phyloP scores from a whole-genome alignment of 1,284 basidiomycete genomes.

The Rhodotorula sp. region DNA sequence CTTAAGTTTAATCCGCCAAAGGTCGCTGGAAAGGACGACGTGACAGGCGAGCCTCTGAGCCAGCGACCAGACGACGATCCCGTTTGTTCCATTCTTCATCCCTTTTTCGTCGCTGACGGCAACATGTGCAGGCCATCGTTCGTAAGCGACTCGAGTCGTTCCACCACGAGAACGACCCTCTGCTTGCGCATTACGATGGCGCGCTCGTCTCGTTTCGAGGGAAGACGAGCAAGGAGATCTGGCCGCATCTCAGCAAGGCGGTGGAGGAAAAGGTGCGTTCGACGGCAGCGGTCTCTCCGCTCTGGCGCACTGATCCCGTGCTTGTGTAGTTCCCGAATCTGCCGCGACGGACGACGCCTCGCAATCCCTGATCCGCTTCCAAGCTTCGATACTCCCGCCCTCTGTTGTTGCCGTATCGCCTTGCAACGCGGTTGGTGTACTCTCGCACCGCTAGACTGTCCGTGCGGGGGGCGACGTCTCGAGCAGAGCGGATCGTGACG shows the following conservation, averaged over 20 bases:
- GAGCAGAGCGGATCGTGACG: too few species aligned
- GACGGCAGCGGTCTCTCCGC: too few species aligned
- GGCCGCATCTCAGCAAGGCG: conserved; percentile 70
- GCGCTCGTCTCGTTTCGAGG: conserved; percentile 63
- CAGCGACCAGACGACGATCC: conserved; percentile 92
- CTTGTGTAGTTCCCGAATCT: conserved; percentile 7
- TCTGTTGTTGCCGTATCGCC: too few species aligned
- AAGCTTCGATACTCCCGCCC: too few species aligned
- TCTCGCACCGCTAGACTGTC: too few species aligned
- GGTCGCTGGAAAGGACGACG: conserved; percentile 80
- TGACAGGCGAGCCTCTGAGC: conserved; percentile 75
- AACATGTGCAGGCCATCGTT: conserved; percentile 67
- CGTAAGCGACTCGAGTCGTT: conserved; percentile 75
- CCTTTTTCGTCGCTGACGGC: background rate
- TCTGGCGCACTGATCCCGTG: background rate
- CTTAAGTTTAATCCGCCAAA: conserved; percentile 70
- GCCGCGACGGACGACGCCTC: background rate
- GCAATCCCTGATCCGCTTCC: too few species aligned
- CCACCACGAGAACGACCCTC: conserved; percentile 81
- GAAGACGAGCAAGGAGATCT: conserved; percentile 86
- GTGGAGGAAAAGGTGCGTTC: conserved; percentile 53
- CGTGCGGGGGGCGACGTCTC: too few species aligned
- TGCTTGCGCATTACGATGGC: conserved; percentile 72
- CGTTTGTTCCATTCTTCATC: conserved; percentile 52
- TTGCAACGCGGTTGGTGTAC: too few species aligned